Base-by-base conservation (phyloP, 2,329 filamentous ascomycete species). In the Clarireedia homoeocarpa region DNA sequence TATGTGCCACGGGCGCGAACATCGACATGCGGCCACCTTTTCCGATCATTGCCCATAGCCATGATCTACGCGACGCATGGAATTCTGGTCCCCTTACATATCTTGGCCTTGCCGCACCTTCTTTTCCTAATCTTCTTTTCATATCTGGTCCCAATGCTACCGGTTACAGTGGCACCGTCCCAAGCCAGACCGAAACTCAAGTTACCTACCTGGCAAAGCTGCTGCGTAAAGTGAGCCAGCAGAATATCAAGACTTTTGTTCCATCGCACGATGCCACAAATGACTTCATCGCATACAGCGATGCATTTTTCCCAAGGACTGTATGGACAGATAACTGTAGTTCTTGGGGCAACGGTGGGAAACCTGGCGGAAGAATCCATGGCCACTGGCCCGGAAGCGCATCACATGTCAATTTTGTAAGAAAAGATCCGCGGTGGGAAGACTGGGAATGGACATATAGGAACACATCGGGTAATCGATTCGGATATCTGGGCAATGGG, bases 321-420 rank as follows among this genome's bases (percentile, higher is more conserved):
- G 79, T 82, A 1, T 69, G 85, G 55, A 75, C 76, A 0, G 81
- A 85, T 52, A 79, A 81, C 55, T 89, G 86, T 67, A 82, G 79
- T 42, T 85, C 81, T 0, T 89, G 86, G 86, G 86, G 86, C 58
- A 89, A 89, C 58, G 82, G 85, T 12, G 82, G 82, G 0, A 71
- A 71, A 5, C 78, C 84, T 0, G 85, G 84, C 0, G 78, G 75
- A 0, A 73, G 84, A 4, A 82, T 89, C 24, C 83, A 87, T 59
- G 85, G 84, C 0, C 66, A 87, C 6, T 90, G 85, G 80, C 86
- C 86, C 0, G 85, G 85, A 0, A 86, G 82, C 61, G 84, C 83
- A 1, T 74, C 78, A 0, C 82, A 86, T 62, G 71, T 82, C 34
- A 83, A 83, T 2, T 75, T 80, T 14, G 74, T 85, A 6, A 73